phyloP scores from a whole-genome alignment of 2,329 filamentous ascomycete genomes.

The Blastomyces gilchristii region DNA sequence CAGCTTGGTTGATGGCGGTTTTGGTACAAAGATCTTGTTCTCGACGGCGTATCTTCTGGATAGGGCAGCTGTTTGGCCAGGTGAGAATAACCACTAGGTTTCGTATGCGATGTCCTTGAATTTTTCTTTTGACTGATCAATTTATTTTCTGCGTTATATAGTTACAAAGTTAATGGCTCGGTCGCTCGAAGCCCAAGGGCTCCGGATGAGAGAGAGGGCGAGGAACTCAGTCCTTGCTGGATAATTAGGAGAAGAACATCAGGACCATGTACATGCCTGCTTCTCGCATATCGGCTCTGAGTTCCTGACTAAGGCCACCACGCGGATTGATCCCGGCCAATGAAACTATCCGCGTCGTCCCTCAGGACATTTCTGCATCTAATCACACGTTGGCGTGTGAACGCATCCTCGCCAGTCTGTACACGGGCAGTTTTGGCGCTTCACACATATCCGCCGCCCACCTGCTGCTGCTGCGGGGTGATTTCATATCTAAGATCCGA shows the following conservation, averaged over 20 bases:
- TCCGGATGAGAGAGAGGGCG: slow-evolving; percentile 52
- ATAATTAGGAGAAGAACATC: neutral
- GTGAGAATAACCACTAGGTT: slow-evolving; percentile 42
- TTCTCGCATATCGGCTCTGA: neutral
- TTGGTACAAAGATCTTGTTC: slow-evolving; percentile 72
- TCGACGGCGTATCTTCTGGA: slow-evolving; percentile 80
- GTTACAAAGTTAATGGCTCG: slow-evolving; percentile 61
- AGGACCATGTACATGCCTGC: neutral
- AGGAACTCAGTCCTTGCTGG: slow-evolving; percentile 21
- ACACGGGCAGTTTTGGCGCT: neutral
- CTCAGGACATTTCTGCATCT: neutral
- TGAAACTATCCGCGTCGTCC: neutral
- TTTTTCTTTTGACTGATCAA: neutral
- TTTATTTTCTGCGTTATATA: slow-evolving; percentile 21
- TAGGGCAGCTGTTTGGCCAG: slow-evolving; percentile 85
- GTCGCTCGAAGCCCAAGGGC: slow-evolving; percentile 54
- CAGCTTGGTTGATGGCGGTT: slow-evolving; percentile 57
- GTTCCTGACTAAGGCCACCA: neutral
- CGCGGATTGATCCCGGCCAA: neutral
- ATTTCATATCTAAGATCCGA: neutral
- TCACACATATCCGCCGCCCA: neutral
- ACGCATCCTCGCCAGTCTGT: neutral
- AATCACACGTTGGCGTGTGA: neutral
- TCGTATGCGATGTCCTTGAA: neutral
- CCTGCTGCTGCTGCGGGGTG: neutral